Conservation (phyloP, 2,329 filamentous ascomycete genomes). For the Celoporthe dispersa region DNA sequence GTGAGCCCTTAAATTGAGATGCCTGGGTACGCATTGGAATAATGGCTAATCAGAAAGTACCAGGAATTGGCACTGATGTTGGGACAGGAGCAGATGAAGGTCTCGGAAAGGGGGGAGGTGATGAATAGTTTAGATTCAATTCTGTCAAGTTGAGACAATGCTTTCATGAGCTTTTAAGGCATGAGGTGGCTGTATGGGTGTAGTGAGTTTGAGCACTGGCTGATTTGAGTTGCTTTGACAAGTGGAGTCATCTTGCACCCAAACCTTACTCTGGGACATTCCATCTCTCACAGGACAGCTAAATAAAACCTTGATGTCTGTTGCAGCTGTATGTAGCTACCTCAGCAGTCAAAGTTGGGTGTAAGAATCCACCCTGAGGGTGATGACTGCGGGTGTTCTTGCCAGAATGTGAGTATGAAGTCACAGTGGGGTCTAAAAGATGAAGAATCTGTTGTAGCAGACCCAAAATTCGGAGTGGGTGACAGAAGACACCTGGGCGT, state of each 20-base stretch:
- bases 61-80: no score
- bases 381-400: neutral
- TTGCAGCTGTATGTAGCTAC: neutral
- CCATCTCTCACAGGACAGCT: no score
- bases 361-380: neutral
- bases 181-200: neutral
- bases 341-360: neutral
- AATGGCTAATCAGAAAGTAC: no score
- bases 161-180: neutral
- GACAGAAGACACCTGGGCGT: slow-evolving; percentile 6
- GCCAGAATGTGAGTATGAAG: slow-evolving; percentile 2
- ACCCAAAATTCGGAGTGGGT: slow-evolving; percentile 5
- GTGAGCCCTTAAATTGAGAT: no score
- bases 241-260: no score
- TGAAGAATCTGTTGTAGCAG: slow-evolving; percentile 12
- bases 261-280: neutral
- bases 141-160: neutral
- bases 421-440: slow-evolving; percentile 1
- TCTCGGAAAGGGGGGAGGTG: no score
- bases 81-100: no score
- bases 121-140: no score
- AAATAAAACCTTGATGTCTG: no score
- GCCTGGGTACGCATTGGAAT: no score
- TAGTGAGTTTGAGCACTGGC: neutral
- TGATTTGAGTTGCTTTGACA: neutral